A percentile compares a stretch with the other conserved stretches of the same genome.
Evolutionary conservation across 2,329 filamentous ascomycete species (phyloP).

Genomic region (Tolypocladium inflatum): DNA sequence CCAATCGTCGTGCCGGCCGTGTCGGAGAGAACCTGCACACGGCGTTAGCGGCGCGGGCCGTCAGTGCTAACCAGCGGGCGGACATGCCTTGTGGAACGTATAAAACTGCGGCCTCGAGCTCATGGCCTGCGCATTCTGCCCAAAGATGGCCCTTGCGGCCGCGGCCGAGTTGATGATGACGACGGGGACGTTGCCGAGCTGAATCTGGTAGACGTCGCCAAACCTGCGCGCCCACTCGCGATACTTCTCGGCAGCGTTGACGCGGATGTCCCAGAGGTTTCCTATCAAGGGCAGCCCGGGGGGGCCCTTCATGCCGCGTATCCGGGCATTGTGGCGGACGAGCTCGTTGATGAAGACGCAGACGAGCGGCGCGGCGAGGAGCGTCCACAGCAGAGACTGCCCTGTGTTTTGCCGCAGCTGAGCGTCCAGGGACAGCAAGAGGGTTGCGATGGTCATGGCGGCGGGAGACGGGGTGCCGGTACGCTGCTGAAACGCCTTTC

Average conservation of each 20-base stretch:
- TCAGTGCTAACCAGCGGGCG: background rate
- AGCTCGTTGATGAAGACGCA: conserved; percentile 41
- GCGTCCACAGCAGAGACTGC: conserved; percentile 10
- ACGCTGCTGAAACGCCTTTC: background rate
- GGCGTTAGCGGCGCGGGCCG: background rate
- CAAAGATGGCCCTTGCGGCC: conserved; percentile 40
- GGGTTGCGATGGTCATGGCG: conserved; percentile 16
- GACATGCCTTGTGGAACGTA: conserved; percentile 44
- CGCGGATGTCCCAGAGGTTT: conserved; percentile 43
- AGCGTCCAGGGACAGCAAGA: conserved; percentile 10
- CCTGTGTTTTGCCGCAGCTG: conserved; percentile 11
- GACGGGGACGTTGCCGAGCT: conserved; percentile 46
- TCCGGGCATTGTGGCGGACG: conserved; percentile 31
- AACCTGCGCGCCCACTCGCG: conserved; percentile 41
- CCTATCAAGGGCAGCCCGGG: conserved; percentile 42
- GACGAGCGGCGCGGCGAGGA: conserved; percentile 23
- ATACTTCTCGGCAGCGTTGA: conserved; percentile 47
- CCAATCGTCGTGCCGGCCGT: conserved; percentile 60
- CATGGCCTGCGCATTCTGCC: conserved; percentile 41
- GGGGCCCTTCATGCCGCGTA: conserved; percentile 37
- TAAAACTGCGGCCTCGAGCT: conserved; percentile 48
- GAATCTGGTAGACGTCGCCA: conserved; percentile 44
- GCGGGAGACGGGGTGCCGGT: background rate
- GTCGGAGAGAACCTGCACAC: conserved; percentile 45
- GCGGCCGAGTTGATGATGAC: conserved; percentile 46